Evolutionary conservation across 192 early-diverging fungal genomes (phyloP).

Genomic region (Mortierella alpina): DNA sequence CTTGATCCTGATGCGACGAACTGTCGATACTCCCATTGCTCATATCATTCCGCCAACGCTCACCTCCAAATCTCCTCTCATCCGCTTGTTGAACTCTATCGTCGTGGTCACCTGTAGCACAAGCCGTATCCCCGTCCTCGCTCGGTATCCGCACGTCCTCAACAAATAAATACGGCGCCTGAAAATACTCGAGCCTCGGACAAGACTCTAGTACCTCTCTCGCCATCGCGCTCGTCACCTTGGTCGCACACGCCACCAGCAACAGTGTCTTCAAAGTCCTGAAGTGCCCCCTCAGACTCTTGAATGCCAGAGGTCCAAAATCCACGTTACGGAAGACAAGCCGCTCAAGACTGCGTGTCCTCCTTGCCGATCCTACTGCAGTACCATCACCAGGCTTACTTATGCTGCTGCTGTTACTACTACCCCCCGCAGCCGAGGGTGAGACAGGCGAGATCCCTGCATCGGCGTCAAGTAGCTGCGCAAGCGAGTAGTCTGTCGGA

Average conservation of each 20-base stretch:
- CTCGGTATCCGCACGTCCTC: constrained; percentile 1
- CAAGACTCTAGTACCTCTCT: constrained; percentile 11
- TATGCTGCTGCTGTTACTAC: not conserved
- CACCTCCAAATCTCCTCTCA: not conserved
- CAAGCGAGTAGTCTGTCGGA: constrained; percentile 8
- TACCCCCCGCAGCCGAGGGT: not conserved
- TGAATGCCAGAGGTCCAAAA: constrained; percentile 21
- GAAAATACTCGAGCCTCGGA: constrained; percentile 1
- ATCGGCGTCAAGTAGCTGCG: constrained; percentile 1
- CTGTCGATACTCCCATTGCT: not conserved
- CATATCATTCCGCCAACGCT: not conserved
- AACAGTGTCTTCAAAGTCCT: constrained; percentile 1
- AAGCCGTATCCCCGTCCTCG: not conserved
- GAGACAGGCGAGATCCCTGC: not conserved
- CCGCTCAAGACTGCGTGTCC: not conserved
- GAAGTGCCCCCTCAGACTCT: constrained; percentile 16
- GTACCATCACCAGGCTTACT: not conserved
- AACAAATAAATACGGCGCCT: constrained; percentile 13
- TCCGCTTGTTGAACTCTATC: not conserved
- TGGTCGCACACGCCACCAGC: constrained; percentile 10
- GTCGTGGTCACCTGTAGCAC: not conserved
- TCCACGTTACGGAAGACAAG: constrained; percentile 14
- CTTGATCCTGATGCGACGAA: not conserved
- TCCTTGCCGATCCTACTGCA: not conserved
- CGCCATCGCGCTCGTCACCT: constrained; percentile 23